phyloP scores from a whole-genome alignment of 495 filamentous ascomycete species.

The Neurospora discreta region DNA sequence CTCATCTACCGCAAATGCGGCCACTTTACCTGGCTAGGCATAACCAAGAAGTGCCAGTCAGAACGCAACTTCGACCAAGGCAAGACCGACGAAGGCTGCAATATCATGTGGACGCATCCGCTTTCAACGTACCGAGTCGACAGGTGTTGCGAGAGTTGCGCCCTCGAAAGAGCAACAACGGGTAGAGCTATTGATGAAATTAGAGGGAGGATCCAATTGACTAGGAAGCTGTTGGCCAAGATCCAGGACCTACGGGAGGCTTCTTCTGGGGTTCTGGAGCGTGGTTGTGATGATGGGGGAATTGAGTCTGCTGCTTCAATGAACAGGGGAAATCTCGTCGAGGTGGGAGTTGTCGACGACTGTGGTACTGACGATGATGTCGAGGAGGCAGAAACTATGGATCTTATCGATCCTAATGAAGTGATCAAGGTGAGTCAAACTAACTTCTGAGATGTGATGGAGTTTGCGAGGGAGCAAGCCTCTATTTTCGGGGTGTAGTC shows the following conservation, averaged over 20 bases:
- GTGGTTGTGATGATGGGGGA: neutral
- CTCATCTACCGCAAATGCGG: conserved; percentile 15
- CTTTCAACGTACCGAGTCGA: conserved; percentile 7
- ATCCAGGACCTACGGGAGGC: neutral
- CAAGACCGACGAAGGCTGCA: conserved; percentile 10
- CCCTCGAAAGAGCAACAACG: neutral
- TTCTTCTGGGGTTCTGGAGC: neutral
- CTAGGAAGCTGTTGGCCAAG: neutral
- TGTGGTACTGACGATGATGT: neutral
- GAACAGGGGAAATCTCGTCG: neutral
- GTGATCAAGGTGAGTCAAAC: neutral
- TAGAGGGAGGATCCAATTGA: conserved; percentile 2
- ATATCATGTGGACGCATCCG: conserved; percentile 13
- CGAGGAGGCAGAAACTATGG: neutral
- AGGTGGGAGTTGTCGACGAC: neutral
- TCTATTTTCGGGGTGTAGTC: neutral
- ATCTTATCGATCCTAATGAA: neutral
- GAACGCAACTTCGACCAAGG: conserved; percentile 10
- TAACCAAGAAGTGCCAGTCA: conserved; percentile 6
- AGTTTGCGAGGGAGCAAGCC: neutral
- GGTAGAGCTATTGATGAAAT: neutral
- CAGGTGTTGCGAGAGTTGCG: conserved; percentile 10
- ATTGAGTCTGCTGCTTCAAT: neutral
- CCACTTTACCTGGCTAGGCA: conserved; percentile 13
- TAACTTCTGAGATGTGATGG: neutral